phyloP scores from a whole-genome alignment of 1,284 basidiomycete genomes.

The Vanrija sp. region DNA sequence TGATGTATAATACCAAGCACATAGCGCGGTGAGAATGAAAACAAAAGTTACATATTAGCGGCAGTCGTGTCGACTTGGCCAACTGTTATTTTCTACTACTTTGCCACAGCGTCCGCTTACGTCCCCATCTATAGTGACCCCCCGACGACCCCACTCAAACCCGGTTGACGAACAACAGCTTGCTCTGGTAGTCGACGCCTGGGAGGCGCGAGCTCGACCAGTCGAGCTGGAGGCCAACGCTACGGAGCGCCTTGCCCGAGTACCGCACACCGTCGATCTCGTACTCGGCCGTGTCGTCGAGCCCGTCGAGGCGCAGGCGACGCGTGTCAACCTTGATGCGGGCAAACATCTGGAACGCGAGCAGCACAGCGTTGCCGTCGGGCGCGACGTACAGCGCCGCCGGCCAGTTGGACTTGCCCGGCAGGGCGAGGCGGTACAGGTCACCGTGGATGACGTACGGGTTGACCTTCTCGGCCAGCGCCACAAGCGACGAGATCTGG shows the following conservation, averaged over 20 bases:
- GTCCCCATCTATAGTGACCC: no score
- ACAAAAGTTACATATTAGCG: no score
- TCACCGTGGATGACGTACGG: conserved; percentile 29
- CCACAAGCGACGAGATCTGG: conserved; percentile 17
- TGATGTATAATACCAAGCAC: not conserved
- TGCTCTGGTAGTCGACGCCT: conserved; percentile 10
- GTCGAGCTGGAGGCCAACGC: conserved; percentile 2
- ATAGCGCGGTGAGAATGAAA: not conserved
- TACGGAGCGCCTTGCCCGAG: conserved; percentile 3
- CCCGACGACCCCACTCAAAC: no score
- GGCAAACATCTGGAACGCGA: conserved; percentile 14
- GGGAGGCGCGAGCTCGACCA: not conserved
- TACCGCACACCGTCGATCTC: conserved; percentile 14
- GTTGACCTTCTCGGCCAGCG: conserved; percentile 20
- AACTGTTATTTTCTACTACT: no score
- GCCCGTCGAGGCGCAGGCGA: conserved; percentile 17
- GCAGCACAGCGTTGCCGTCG: conserved; percentile 8
- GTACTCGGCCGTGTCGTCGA: conserved; percentile 17
- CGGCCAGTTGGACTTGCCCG: conserved; percentile 27
- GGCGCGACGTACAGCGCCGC: conserved; percentile 19
- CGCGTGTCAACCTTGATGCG: conserved; percentile 2
- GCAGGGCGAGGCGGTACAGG: conserved; percentile 22
- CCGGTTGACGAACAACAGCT: no score
- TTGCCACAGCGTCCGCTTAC: no score
- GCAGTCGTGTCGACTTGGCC: no score